These are phyloP conservation scores for Trichoderma atroviride DNA, from an alignment of 2,329 filamentous ascomycete genomes.

Conservation along the genomic window DNA sequence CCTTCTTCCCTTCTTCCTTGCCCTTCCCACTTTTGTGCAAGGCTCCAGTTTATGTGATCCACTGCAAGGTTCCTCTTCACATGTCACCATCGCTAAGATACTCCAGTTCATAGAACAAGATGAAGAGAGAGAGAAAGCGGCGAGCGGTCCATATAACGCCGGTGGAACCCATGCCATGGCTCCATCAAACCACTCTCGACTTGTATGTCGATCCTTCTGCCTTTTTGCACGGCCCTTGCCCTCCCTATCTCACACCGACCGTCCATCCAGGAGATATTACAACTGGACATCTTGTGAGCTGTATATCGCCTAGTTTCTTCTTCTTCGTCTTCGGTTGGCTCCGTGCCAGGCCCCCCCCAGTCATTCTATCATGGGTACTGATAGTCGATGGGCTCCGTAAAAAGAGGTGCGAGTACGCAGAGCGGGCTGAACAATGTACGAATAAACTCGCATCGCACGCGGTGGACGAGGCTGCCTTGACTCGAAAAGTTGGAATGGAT, in stretches of 20 bases:
- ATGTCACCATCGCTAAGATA: background rate
- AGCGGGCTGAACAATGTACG: slow-evolving; percentile 14
- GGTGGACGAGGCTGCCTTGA: slow-evolving; percentile 8
- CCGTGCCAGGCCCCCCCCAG: slow-evolving; percentile 14
- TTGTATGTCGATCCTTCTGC: background rate
- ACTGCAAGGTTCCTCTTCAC: background rate
- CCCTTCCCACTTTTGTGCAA: background rate
- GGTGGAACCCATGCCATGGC: slow-evolving; percentile 1
- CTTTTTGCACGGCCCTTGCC: background rate
- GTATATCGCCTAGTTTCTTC: background rate
- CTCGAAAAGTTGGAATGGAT: background rate
- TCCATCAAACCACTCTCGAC: background rate
- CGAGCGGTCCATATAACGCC: background rate
- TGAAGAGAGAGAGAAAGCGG: background rate
- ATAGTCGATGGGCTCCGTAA: slow-evolving; percentile 11
- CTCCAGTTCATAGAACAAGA: background rate
- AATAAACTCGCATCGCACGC: background rate
- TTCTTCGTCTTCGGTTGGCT: slow-evolving; percentile 11
- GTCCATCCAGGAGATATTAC: background rate
- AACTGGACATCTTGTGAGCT: too few species aligned
- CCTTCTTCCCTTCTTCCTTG: background rate
- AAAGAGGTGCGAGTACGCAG: slow-evolving; percentile 6
- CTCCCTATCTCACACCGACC: slow-evolving; percentile 1
- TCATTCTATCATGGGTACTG: slow-evolving; percentile 12
- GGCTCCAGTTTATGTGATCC: background rate